These are phyloP conservation scores for Ehretia macrophylla DNA, from an alignment of 257 asterid genomes.

Conservation along the genomic window DNA sequence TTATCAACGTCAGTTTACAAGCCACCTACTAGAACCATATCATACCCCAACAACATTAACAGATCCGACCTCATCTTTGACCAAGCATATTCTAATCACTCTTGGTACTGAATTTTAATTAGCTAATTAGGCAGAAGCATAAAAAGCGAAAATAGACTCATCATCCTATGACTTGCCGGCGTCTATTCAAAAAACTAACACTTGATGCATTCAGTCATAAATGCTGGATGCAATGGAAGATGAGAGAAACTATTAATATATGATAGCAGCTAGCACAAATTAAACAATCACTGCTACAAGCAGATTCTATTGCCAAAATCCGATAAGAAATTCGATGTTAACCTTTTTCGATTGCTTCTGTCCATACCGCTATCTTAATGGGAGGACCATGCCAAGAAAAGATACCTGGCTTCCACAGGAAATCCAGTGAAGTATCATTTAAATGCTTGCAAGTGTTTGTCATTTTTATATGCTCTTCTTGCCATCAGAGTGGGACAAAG, in stretches of 20 bases:
- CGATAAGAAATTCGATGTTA: neutral
- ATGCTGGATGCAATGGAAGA: neutral
- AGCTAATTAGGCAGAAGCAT: too few species aligned
- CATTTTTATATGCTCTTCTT: constrained; percentile 21
- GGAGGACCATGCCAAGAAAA: neutral
- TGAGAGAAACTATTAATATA: neutral
- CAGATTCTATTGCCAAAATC: neutral
- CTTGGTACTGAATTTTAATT: too few species aligned
- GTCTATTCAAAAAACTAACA: too few species aligned
- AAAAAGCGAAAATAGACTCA: too few species aligned
- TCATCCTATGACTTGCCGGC: too few species aligned
- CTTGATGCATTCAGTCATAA: too few species aligned
- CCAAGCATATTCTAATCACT: too few species aligned
- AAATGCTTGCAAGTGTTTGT: neutral
- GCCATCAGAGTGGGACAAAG: constrained; percentile 17
- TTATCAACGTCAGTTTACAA: too few species aligned
- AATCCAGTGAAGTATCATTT: neutral
- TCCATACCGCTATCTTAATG: neutral
- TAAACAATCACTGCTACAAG: neutral
- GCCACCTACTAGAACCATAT: too few species aligned
- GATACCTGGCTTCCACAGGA: constrained; percentile 1
- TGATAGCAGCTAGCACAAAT: neutral
- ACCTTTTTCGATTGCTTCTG: neutral
- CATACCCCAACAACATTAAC: too few species aligned
- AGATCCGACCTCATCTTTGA: too few species aligned